Base-by-base conservation (phyloP, 2,329 filamentous ascomycete genomes). In the Lasiodiplodia theobromae region DNA sequence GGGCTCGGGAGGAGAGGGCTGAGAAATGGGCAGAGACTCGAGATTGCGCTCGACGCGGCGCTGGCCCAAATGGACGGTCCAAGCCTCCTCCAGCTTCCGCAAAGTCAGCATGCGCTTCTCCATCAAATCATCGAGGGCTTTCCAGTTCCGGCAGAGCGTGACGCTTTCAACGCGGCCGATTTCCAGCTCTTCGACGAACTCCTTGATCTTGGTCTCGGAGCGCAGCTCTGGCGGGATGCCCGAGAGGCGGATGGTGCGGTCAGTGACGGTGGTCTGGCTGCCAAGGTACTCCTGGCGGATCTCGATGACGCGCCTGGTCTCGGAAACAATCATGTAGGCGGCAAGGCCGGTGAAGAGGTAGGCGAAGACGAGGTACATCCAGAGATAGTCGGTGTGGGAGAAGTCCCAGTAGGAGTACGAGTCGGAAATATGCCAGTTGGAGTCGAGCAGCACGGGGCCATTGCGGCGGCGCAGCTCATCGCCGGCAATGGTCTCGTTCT, bases 331-430 rank as follows among this genome's bases (percentile, higher is more conserved):
- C 73, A 95, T 87, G 77, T 94, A 97, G 14, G 97, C 83, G 0
- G 92, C 92, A 52, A 98, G 81, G 1, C 84, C 88, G 6, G 91
- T 95, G 79, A 98, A 99, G 63, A 98, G 86, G 82, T 97, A 99
- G 1, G 94, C 92, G 74, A 99, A 99, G n/a, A 92, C 85, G 16
- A 97, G 87, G 76, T 98, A 97, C 75, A 95, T 92, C 94, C 95
- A 97, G 1, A 97, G 82, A 74, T 94, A 97, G 68, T 84, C 83
- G 18, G 80, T 83, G 67, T 82, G 80, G 68, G 79, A 77, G 78
- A 78, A 76, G 23, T 73, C 67, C 12, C 44, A 63, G 47, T 62
- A 63, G 4, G 44, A 68, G 57, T 64, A 68, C n/a, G 51, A 64
- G 37, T 69, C 68, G 38, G 53, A 44, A 5, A 63, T n/a, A 12